phyloP scores from a whole-genome alignment of 495 filamentous ascomycete genomes.

The Talaromyces proteolyticus region DNA sequence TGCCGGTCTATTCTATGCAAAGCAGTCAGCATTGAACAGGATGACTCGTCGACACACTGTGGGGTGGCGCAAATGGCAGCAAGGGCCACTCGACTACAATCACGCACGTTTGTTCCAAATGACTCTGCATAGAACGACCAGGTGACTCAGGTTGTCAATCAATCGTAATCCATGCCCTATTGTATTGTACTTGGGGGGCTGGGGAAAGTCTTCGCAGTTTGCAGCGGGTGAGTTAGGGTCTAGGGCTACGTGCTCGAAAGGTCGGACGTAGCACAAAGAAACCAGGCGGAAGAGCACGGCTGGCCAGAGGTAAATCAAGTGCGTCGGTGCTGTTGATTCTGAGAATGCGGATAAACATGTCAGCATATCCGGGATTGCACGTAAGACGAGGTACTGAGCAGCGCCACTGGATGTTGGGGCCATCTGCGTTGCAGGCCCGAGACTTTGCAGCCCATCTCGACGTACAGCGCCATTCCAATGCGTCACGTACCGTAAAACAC shows the following conservation, averaged over 20 bases:
- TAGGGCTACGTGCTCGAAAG: slow-evolving; percentile 4
- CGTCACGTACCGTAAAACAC: not conserved
- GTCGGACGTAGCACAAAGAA: not conserved
- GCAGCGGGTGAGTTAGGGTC: slow-evolving; percentile 4
- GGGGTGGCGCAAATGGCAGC: too few relatives aligned
- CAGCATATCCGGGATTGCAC: not conserved
- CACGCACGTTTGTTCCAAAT: too few relatives aligned
- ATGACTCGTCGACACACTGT: too few relatives aligned
- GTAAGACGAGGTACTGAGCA: not conserved
- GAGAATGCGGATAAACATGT: not conserved
- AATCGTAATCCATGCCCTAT: not conserved
- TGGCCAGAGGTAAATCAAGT: not conserved
- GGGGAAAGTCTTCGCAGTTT: not conserved
- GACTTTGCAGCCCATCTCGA: not conserved
- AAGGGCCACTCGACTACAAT: too few relatives aligned
- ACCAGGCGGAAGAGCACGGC: not conserved
- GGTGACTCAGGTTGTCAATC: not conserved
- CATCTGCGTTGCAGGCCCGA: not conserved
- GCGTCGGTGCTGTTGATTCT: too few relatives aligned
- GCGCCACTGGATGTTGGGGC: not conserved
- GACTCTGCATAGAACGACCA: too few relatives aligned
- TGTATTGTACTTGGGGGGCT: not conserved
- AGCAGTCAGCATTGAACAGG: too few relatives aligned
- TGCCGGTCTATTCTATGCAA: too few relatives aligned
- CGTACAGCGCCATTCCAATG: not conserved